Evolutionary conservation across 75 land plant species (phyloP), one percentile per base, ranked within the genome.

Genomic region (Larix kaempferi): DNA sequence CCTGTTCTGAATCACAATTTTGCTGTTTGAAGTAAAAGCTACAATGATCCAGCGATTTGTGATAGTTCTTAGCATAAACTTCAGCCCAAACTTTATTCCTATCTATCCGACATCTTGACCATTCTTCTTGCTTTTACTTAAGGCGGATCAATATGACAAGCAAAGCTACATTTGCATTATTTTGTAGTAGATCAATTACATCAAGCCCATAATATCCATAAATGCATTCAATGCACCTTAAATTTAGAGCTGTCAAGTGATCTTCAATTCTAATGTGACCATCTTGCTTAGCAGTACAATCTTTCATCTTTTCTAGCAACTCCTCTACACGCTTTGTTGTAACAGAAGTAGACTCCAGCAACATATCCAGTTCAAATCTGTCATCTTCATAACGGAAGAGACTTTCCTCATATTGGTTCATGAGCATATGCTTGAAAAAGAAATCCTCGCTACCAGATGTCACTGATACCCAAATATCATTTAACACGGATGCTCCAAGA

Each of bases 51-150:
- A 96, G 91, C 11, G 97, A 94, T 76, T 96, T 94, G 80, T 96
- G 92, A 80, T 91, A 92, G 77, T 96, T 96, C 81, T 91, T 94
- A 19, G 96, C 75, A 79, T 94, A 91, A 3, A 94, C 88, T 82
- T 96, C 99, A 59, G 97, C 94, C 99, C 99, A 96, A 14, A 94
- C 91, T 77, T 96, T 96, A 76, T 96, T 96, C 86, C 91, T 94
- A 59, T 96, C 99, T 19, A 78, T 55, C 60, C 94, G 89, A 77
- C 94, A 90, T 64, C 82, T 89, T 2, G 86, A 71, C 96, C 98
- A 93, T 57, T 93, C 94, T 37, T 95, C 96, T 80, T 91, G 91
- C 84, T 95, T 95, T 77, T 93, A 94, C 73, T 89, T 94, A 63
- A 95, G 81, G 22, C 96, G 94, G 10, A 82, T 85, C 57, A 85